Percentiles rank a stretch among this genome's conserved stretches.
These are phyloP conservation scores for Hortaea werneckii DNA, from an alignment of 2,329 filamentous ascomycete species.

Conservation along the genomic window DNA sequence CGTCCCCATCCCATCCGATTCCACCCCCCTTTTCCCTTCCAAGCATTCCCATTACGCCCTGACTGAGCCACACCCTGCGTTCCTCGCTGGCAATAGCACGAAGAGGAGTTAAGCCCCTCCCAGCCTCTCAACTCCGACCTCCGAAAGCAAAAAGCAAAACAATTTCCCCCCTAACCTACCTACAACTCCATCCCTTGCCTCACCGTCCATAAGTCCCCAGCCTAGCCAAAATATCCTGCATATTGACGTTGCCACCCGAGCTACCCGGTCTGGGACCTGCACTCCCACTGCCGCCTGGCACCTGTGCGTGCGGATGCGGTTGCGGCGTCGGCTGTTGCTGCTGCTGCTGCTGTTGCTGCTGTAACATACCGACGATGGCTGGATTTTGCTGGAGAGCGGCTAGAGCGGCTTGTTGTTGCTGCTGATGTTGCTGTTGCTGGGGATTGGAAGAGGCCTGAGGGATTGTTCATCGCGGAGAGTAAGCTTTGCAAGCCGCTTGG, in stretches of 20 bases:
- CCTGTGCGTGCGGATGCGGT: constrained; percentile 4
- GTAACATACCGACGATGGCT: constrained; percentile 18
- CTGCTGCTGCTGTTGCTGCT: constrained; percentile 23
- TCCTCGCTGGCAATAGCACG: too few relatives aligned
- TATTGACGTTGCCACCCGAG: constrained; percentile 28
- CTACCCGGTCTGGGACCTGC: constrained; percentile 1
- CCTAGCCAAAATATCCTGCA: constrained; percentile 67
- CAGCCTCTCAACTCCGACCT: too few relatives aligned
- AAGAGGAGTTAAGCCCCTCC: too few relatives aligned
- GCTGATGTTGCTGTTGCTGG: constrained; percentile 14
- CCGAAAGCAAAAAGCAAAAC: too few relatives aligned
- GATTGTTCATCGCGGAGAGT: constrained; percentile 45
- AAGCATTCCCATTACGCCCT: too few relatives aligned
- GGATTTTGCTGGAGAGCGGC: constrained; percentile 20
- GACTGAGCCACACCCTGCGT: too few relatives aligned
- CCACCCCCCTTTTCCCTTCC: too few relatives aligned
- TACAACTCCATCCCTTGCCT: neutral
- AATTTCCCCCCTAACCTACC: neutral
- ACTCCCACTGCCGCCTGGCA: too few relatives aligned
- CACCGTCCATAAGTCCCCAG: constrained; percentile 38
- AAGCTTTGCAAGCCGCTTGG: constrained; percentile 60
- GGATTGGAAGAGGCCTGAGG: neutral
- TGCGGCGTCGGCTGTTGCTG: constrained; percentile 15
- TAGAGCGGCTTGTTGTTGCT: constrained; percentile 22
- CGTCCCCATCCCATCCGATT: too few relatives aligned